Base-by-base conservation (phyloP, 2,329 filamentous ascomycete species). In the Penicillium sp. region DNA sequence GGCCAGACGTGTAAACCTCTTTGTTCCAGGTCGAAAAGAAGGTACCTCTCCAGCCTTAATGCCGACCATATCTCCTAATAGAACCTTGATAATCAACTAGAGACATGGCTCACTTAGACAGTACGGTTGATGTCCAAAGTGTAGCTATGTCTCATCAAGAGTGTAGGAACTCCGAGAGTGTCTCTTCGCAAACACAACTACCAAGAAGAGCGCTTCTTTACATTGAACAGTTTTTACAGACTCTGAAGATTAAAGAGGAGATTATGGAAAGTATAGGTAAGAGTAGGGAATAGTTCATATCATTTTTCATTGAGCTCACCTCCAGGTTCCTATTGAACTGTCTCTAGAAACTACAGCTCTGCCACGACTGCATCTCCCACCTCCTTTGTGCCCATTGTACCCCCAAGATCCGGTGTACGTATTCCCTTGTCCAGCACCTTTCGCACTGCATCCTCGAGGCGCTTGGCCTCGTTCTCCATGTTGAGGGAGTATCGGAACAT, bases 401-500 rank as follows among this genome's bases (percentile, higher is more conserved):
- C 93, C 57, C 90, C 90, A 65, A 96, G 87, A 75, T 96, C 93
- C 72, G 86, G 88, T 10, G 92, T 96, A 59, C 88, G 83, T 49
- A 92, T 75, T 25, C 90, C 90, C 50, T 81, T 83, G 71, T 96
- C 91, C 60, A 97, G 86, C 38, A 89, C 89, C 47, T 81, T 84
- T 70, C 86, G 86, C 51, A 96, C 91, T 1, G 92, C 92, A 62
- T 87, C 83, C 79, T 97, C 92, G 62, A 97, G 85, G 51, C 86
- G 86, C 61, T 84, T 83, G 12, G 92, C 90, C 76, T 96, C 88
- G 47, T 85, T 81, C 38, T 90, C 88, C 69, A 94, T 85, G 69
- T 87, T 86, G 54, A 96, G 84, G 7, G 91, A 96, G 82, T 96
- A 97, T 69, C 90, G 88, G 71, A 96, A 86, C 89, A 97, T 92